Evolutionary conservation across 495 filamentous ascomycete genomes (phyloP), one percentile per base, ranked within the genome.

Genomic region (Xylaria bambusicola): DNA sequence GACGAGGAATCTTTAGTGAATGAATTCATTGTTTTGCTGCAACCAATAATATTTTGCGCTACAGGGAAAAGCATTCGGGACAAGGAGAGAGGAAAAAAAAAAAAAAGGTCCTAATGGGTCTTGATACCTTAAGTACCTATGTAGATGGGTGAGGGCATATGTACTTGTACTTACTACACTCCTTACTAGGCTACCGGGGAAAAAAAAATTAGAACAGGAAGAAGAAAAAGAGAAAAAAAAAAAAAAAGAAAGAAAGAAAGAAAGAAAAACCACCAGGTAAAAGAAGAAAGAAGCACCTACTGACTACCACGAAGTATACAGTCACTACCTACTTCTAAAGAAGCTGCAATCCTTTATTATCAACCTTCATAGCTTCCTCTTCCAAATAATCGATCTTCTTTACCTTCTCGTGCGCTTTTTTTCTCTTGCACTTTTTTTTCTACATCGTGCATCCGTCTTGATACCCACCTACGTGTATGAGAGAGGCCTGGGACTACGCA

Each of bases 351-450:
- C 33, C 50, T 10, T 29, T 38, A 38, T 38, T 49, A 23, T 35
- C 23, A 26, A 49, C 44, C 3, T 24, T 23, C 13, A 38, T 45
- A 13, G 33, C 31, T 57, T 48, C 21, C 13, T 13, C 20, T 42
- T 38, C 44, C 54, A 50, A 57, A 40, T 21, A 46, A 48, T 49
- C 29, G 42, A 47, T 9, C 35, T 51, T 52, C 24, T 26, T 26
- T 29, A 26, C 24, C 52, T 55, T 20, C n/a, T n/a, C n/a, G 7
- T 21, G 3, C 17, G 5, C n/a, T 50, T 42, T 29, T 17, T 13
- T 35, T 42, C 35, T 12, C 13, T 38, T 10, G 10, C 4, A 2
- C 23, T 9, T 13, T 7, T 35, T 26, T 18, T 20, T 13, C 21
- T 38, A 9, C 23, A 33, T 26, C 36, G 8, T 27, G 13, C 29